phyloP scores from a whole-genome alignment of 1,139 yeast species.

The Candida dubliniensis region DNA sequence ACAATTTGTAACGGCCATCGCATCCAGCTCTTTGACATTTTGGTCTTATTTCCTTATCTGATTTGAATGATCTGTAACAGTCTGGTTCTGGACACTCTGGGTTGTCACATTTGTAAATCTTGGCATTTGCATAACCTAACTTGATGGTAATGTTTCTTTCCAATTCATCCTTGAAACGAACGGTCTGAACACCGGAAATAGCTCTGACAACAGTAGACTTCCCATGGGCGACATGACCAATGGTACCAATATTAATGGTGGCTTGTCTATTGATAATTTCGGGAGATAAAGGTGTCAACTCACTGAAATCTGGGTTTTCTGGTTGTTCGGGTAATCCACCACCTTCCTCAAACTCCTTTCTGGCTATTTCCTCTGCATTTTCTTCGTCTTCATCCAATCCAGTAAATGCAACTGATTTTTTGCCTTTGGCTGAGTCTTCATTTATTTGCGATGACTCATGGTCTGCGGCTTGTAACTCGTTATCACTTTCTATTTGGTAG shows the following conservation, averaged over 20 bases:
- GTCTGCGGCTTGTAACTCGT: constrained; percentile 50
- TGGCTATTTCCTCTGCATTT: constrained; percentile 59
- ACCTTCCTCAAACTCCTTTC: constrained; percentile 92
- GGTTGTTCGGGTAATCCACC: constrained; percentile 99
- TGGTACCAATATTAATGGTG: constrained; percentile 97
- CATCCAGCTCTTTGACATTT: constrained; percentile 86
- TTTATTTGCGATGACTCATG: constrained; percentile 12
- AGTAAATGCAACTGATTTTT: constrained; percentile 84
- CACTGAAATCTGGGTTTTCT: constrained; percentile 74
- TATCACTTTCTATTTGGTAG: constrained; percentile 47
- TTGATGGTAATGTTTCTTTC: constrained; percentile 99
- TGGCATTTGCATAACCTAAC: constrained; percentile 98
- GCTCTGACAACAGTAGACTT: constrained; percentile 98
- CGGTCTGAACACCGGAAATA: constrained; percentile 98
- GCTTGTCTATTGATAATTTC: constrained; percentile 99
- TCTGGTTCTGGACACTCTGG: constrained; percentile 91
- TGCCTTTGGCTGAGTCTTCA: constrained; percentile 41
- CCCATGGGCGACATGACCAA: constrained; percentile 96
- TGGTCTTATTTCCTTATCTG: constrained; percentile 93
- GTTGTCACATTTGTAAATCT: constrained; percentile 90
- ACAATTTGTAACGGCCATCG: constrained; percentile 78
- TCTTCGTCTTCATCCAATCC: constrained; percentile 70
- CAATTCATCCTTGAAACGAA: constrained; percentile 96
- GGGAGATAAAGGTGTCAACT: constrained; percentile 83
- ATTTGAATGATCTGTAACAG: constrained; percentile 90